Percentiles rank a stretch among this genome's conserved stretches.
Evolutionary conservation across 1,139 yeast species (phyloP).

Genomic region (Geotrichum aggregatum): DNA sequence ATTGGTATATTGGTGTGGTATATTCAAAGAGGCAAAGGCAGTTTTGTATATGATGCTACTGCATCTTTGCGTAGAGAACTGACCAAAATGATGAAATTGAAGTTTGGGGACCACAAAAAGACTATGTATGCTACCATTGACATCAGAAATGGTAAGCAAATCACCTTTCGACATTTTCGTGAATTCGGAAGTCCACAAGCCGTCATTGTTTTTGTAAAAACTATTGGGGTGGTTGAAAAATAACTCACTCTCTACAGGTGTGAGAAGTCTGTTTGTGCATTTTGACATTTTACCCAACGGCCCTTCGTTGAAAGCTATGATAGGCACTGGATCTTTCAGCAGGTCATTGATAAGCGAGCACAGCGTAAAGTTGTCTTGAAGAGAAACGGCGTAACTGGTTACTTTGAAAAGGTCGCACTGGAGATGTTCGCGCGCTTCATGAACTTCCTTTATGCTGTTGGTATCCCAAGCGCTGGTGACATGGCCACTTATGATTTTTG

Average conservation of each 20-base stretch:
- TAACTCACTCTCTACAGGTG: slow-evolving; percentile 25
- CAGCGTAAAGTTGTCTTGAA: slow-evolving; percentile 21
- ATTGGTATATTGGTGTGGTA: slow-evolving; percentile 20
- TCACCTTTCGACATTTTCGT: slow-evolving; percentile 11
- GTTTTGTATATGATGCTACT: slow-evolving; percentile 13
- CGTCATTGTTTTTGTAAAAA: slow-evolving; percentile 20
- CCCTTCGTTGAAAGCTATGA: slow-evolving; percentile 27
- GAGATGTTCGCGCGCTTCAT: slow-evolving; percentile 2
- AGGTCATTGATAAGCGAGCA: background rate
- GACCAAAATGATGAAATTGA: slow-evolving; percentile 26
- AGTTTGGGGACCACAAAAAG: slow-evolving; percentile 23
- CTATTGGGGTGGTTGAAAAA: slow-evolving; percentile 21
- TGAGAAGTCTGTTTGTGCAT: slow-evolving; percentile 22
- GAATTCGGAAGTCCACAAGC: slow-evolving; percentile 17
- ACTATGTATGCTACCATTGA: slow-evolving; percentile 22
- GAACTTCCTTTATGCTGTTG: slow-evolving; percentile 5
- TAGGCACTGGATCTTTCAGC: slow-evolving; percentile 4
- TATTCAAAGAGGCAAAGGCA: slow-evolving; percentile 19
- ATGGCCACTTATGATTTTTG: slow-evolving; percentile 20
- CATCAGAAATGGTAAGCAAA: slow-evolving; percentile 22
- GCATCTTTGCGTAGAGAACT: slow-evolving; percentile 3
- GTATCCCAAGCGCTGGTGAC: slow-evolving; percentile 22
- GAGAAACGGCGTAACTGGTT: slow-evolving; percentile 22
- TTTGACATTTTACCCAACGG: slow-evolving; percentile 26
- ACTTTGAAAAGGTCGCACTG: slow-evolving; percentile 22